A percentile compares a stretch with the other conserved stretches of the same genome.
Conservation (phyloP, 768 basidiomycete genomes). For the Naganishia antarctica region DNA sequence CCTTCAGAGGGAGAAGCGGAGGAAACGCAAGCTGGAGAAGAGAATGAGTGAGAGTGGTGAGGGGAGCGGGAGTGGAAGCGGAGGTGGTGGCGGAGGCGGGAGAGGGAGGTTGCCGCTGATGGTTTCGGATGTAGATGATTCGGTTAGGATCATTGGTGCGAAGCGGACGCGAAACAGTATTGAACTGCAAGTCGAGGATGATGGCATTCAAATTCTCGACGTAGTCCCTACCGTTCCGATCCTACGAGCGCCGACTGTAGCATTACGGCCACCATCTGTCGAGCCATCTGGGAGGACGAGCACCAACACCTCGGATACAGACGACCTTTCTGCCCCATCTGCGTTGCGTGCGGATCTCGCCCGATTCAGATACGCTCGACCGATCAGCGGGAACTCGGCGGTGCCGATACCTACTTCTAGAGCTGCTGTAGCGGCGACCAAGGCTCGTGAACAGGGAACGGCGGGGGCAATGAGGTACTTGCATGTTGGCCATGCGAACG, state of each 20-base stretch:
- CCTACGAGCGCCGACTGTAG: not conserved
- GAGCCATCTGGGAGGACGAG: not conserved
- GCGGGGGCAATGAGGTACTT: too few species aligned
- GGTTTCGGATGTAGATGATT: slow-evolving; percentile 1
- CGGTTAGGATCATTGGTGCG: not conserved
- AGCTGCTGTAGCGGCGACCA: not conserved
- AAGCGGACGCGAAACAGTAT: not conserved
- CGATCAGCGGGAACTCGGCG: not conserved
- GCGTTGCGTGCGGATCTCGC: slow-evolving; percentile 3
- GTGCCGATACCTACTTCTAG: slow-evolving; percentile 19
- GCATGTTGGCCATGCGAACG: too few species aligned
- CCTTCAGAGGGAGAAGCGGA: slow-evolving; percentile 6
- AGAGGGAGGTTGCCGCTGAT: not conserved
- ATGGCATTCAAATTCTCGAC: not conserved
- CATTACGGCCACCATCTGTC: not conserved
- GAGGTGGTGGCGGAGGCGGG: not conserved
- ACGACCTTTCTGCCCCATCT: not conserved
- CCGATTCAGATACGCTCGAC: slow-evolving; percentile 5
- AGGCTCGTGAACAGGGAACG: too few species aligned
- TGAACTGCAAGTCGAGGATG: not conserved
- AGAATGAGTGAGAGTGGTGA: slow-evolving; percentile 1
- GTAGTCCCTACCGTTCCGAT: not conserved
- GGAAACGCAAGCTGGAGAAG: slow-evolving; percentile 4
- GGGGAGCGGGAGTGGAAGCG: slow-evolving; percentile 6
- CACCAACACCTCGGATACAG: not conserved